Evolutionary conservation across 2,329 filamentous ascomycete genomes (phyloP).

Genomic region (Xylariaceae sp.): DNA sequence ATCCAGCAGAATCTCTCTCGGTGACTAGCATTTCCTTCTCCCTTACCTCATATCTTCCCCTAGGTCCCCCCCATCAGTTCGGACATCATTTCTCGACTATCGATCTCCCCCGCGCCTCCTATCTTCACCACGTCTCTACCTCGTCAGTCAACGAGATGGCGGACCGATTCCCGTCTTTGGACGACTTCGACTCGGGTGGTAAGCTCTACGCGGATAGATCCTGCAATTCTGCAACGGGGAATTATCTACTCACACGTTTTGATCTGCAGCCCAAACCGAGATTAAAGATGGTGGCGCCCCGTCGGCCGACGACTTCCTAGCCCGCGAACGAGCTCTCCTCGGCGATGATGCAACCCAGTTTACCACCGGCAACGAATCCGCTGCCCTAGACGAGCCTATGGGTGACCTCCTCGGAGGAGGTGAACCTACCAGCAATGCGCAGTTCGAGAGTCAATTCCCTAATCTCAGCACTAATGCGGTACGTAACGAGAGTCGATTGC

Average conservation of each 20-base stretch:
- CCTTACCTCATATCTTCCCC: background rate
- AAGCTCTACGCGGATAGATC: constrained; percentile 25
- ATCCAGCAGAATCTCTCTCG: constrained; percentile 4
- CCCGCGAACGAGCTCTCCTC: constrained; percentile 81
- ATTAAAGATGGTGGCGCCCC: constrained; percentile 53
- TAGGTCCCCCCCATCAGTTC: background rate
- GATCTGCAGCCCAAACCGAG: constrained; percentile 58
- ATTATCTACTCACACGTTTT: background rate
- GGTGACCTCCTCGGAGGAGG: constrained; percentile 68
- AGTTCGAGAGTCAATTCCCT: constrained; percentile 87
- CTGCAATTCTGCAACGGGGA: background rate
- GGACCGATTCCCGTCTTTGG: constrained; percentile 71
- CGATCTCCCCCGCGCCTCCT: background rate
- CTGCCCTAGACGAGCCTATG: constrained; percentile 56
- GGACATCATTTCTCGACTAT: background rate
- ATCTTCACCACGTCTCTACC: background rate
- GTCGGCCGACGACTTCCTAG: constrained; percentile 77
- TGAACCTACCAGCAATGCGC: constrained; percentile 37
- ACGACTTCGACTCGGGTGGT: constrained; percentile 68
- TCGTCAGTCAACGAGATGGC: constrained; percentile 50
- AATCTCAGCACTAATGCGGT: constrained; percentile 71
- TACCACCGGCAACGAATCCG: constrained; percentile 65
- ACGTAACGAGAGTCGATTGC: constrained; percentile 21
- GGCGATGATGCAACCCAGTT: constrained; percentile 94
- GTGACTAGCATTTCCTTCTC: background rate